Conservation (phyloP, 2,329 filamentous ascomycete species). For the Dendrostoma leiphaemia region DNA sequence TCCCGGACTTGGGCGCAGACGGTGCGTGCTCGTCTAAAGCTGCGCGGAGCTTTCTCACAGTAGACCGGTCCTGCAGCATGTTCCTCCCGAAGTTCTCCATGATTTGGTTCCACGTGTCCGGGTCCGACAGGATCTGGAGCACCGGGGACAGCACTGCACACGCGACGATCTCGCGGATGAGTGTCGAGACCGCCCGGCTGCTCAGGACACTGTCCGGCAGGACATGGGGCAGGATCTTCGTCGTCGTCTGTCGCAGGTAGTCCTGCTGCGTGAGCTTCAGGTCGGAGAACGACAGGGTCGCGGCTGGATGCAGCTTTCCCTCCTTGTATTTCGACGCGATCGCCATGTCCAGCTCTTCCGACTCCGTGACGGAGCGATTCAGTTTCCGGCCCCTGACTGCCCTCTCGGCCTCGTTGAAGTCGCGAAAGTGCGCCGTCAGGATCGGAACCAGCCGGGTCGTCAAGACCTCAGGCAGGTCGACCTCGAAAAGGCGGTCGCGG, state of each 20-base stretch:
- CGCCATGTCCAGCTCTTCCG: constrained; percentile 90
- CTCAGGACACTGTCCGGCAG: constrained; percentile 72
- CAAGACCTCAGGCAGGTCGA: constrained; percentile 81
- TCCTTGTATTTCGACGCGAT: constrained; percentile 93
- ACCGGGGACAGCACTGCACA: constrained; percentile 87
- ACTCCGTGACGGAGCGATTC: constrained; percentile 88
- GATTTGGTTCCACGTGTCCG: constrained; percentile 96
- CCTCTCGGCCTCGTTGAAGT: constrained; percentile 88
- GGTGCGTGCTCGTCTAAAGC: constrained; percentile 93
- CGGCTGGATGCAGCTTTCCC: constrained; percentile 84
- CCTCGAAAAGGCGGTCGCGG: constrained; percentile 66
- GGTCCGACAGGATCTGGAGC: constrained; percentile 77
- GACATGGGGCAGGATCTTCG: constrained; percentile 69
- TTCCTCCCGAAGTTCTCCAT: constrained; percentile 86
- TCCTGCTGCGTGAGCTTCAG: constrained; percentile 84
- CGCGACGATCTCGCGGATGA: constrained; percentile 87
- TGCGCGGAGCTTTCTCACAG: constrained; percentile 85
- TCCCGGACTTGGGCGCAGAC: constrained; percentile 65
- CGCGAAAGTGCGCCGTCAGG: constrained; percentile 81
- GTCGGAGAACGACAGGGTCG: constrained; percentile 78
- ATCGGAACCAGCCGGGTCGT: constrained; percentile 84
- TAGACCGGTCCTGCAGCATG: constrained; percentile 92
- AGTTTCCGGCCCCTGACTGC: constrained; percentile 83
- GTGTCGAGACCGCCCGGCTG: constrained; percentile 75
- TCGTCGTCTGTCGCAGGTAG: constrained; percentile 75